phyloP scores from a whole-genome alignment of 768 basidiomycete species.

The Phaeotremella fagi region DNA sequence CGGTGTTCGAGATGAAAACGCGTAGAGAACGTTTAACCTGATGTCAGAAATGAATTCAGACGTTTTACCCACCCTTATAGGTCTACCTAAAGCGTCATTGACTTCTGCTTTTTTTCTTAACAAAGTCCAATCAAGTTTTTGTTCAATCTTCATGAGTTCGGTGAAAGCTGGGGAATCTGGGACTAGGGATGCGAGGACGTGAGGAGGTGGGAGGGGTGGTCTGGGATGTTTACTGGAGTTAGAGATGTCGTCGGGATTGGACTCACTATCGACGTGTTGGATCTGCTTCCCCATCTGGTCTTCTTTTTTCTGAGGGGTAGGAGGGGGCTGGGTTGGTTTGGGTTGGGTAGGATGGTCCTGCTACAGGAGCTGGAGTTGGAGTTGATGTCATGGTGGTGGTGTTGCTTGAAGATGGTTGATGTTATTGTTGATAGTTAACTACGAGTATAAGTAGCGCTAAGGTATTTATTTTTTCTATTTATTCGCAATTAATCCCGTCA shows the following conservation, averaged over 20 bases:
- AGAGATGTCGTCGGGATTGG: not conserved
- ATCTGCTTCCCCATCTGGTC: slow-evolving; percentile 27
- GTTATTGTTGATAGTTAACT: too few species aligned
- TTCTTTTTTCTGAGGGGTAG: slow-evolving; percentile 16
- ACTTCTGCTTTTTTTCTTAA: slow-evolving; percentile 83
- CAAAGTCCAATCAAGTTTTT: slow-evolving; percentile 92
- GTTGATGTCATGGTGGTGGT: too few species aligned
- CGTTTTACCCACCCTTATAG: slow-evolving; percentile 58
- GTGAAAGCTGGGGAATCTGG: slow-evolving; percentile 84
- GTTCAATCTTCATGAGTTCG: slow-evolving; percentile 79
- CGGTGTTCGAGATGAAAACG: slow-evolving; percentile 81
- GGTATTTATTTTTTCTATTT: too few species aligned
- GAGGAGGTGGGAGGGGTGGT: slow-evolving; percentile 44
- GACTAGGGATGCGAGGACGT: slow-evolving; percentile 66
- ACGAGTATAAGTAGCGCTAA: too few species aligned
- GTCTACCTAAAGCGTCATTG: slow-evolving; percentile 75
- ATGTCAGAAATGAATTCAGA: not conserved
- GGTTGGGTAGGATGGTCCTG: slow-evolving; percentile 12
- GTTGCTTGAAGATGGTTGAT: too few species aligned
- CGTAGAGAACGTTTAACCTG: slow-evolving; percentile 78
- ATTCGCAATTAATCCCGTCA: too few species aligned
- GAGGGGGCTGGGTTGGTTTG: not conserved
- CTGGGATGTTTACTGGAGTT: slow-evolving; percentile 19
- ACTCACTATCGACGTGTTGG: slow-evolving; percentile 20
- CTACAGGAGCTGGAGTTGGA: too few species aligned